Evolutionary conservation across 1,284 basidiomycete species (phyloP).

Genomic region (Agroathelia rolfsii): DNA sequence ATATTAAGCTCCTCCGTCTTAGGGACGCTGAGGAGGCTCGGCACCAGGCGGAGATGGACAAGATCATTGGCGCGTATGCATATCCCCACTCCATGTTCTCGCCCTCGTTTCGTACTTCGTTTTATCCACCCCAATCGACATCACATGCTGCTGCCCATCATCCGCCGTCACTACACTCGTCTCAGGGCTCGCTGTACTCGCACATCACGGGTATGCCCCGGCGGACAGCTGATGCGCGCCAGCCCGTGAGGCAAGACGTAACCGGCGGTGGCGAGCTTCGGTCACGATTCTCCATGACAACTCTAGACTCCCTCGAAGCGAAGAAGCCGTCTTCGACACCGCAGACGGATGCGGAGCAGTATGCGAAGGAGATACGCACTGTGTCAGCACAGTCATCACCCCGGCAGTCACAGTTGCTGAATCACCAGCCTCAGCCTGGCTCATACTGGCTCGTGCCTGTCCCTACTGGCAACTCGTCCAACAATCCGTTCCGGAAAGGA

Average conservation of each 20-base stretch:
- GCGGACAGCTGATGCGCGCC: slow-evolving; percentile 51
- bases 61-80: slow-evolving; percentile 42
- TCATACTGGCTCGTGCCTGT: slow-evolving; percentile 23
- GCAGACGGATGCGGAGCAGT: slow-evolving; percentile 50
- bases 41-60: slow-evolving; percentile 31
- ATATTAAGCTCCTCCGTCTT: slow-evolving; percentile 30
- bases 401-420: too few relatives aligned
- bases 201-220: slow-evolving; percentile 54
- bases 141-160: slow-evolving; percentile 6
- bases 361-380: slow-evolving; percentile 37
- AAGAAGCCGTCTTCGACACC: slow-evolving; percentile 20
- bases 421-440: slow-evolving; percentile 5
- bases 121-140: slow-evolving; percentile 15
- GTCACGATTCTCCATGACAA: slow-evolving; percentile 37
- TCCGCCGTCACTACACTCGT: slow-evolving; percentile 26
- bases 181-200: slow-evolving; percentile 53
- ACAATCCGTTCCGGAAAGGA: slow-evolving; percentile 40
- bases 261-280: too few relatives aligned
- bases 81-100: slow-evolving; percentile 26
- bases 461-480: slow-evolving; percentile 32
- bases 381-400: too few relatives aligned
- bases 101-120: slow-evolving; percentile 26
- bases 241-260: slow-evolving; percentile 47
- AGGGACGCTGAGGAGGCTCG: slow-evolving; percentile 39
- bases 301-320: slow-evolving; percentile 19